Conservation (phyloP, 768 basidiomycete species). For the Trametes cinnabarina region DNA sequence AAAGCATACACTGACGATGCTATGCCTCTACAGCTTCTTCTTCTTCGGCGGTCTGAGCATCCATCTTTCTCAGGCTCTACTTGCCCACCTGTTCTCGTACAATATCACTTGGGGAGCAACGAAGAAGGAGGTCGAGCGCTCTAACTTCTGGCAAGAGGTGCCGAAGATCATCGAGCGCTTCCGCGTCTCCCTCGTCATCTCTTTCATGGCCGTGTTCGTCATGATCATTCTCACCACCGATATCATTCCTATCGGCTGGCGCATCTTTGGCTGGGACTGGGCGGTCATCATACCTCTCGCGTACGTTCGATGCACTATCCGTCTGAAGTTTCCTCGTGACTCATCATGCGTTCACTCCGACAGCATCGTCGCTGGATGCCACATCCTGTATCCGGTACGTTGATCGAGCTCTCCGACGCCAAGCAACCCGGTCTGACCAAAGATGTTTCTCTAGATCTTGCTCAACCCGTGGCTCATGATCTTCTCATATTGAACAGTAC, state of each 20-base stretch:
- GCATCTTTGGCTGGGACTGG: slow-evolving; percentile 62
- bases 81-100: slow-evolving; percentile 57
- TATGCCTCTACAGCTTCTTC: slow-evolving; percentile 38
- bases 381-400: slow-evolving; percentile 74
- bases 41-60: slow-evolving; percentile 59
- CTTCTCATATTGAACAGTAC: slow-evolving; percentile 51
- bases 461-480: slow-evolving; percentile 90
- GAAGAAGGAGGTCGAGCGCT: slow-evolving; percentile 81
- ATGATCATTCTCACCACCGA: slow-evolving; percentile 58
- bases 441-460: slow-evolving; percentile 5
- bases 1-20: too few relatives aligned
- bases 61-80: slow-evolving; percentile 51
- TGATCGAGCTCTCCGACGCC: slow-evolving; percentile 6
- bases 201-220: slow-evolving; percentile 45
- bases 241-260: slow-evolving; percentile 62
- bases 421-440: background rate
- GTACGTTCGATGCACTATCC: too few relatives aligned
- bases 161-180: slow-evolving; percentile 82
- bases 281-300: slow-evolving; percentile 74
- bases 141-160: slow-evolving; percentile 89
- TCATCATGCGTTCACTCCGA: background rate
- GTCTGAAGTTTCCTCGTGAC: too few relatives aligned
- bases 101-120: slow-evolving; percentile 59
- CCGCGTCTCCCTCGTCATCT: slow-evolving; percentile 60
- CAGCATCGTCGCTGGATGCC: slow-evolving; percentile 62